Conservation (phyloP, 2,329 filamentous ascomycete species). For the Verticillium klebahnii region DNA sequence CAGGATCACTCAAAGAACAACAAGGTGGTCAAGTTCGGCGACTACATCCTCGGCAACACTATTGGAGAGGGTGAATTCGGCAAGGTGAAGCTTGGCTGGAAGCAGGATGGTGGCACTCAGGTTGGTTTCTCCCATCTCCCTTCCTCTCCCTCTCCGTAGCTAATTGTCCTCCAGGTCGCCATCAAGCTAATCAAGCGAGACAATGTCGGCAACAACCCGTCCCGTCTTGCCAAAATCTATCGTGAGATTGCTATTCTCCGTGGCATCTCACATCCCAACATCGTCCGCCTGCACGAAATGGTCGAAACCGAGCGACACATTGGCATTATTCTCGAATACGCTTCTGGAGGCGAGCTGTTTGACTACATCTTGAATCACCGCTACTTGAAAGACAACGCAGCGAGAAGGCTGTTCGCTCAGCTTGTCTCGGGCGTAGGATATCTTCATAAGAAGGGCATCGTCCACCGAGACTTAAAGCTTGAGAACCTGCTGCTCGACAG, state of each 20-base stretch:
- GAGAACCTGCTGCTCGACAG: conserved; percentile 93
- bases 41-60: conserved; percentile 93
- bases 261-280: conserved; percentile 89
- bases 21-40: conserved; percentile 87
- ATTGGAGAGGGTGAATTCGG: conserved; percentile 97
- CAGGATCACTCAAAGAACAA: conserved; percentile 56
- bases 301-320: conserved; percentile 96
- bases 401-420: conserved; percentile 88
- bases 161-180: conserved; percentile 60
- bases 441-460: conserved; percentile 96
- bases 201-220: conserved; percentile 81
- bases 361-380: conserved; percentile 97
- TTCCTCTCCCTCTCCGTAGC: conserved; percentile 9
- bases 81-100: conserved; percentile 98
- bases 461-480: conserved; percentile 93
- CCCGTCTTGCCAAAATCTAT: conserved; percentile 91
- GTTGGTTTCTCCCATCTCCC: conserved; percentile 31
- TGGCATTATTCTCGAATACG: conserved; percentile 97
- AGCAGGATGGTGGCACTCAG: conserved; percentile 86
- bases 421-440: conserved; percentile 95
- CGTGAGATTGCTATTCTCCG: conserved; percentile 90
- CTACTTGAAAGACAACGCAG: conserved; percentile 90
- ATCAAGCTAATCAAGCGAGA: conserved; percentile 97
- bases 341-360: conserved; percentile 94
- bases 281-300: conserved; percentile 96